A percentile compares a stretch with the other conserved stretches of the same genome.
phyloP scores from a whole-genome alignment of 495 filamentous ascomycete genomes.

The Penicillium atrosanguineum region DNA sequence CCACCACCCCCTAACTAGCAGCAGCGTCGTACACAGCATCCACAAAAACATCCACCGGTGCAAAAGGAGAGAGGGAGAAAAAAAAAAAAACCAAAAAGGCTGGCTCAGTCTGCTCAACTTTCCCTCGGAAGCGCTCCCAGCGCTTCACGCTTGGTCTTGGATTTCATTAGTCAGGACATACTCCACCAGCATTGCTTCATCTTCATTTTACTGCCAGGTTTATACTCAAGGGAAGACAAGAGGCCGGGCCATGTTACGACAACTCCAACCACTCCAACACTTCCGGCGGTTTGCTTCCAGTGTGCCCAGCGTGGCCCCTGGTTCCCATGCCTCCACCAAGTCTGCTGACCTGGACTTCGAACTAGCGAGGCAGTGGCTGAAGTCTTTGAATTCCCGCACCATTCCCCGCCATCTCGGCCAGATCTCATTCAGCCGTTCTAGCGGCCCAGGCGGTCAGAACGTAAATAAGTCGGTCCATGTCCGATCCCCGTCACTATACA shows the following conservation, averaged over 20 bases:
- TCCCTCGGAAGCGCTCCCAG: neutral
- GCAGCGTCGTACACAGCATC: no score
- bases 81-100: neutral
- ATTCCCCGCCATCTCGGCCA: slow-evolving; percentile 66
- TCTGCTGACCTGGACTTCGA: slow-evolving; percentile 56
- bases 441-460: slow-evolving; percentile 92
- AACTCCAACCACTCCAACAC: neutral
- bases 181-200: neutral
- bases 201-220: neutral
- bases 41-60: no score
- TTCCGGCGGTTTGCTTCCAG: slow-evolving; percentile 12
- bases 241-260: neutral
- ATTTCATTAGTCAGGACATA: slow-evolving; percentile 15
- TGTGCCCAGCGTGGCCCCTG: neutral
- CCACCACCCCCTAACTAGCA: no score
- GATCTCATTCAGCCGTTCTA: slow-evolving; percentile 78
- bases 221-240: neutral
- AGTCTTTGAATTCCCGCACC: slow-evolving; percentile 55
- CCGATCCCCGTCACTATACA: slow-evolving; percentile 13
- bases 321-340: neutral
- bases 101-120: neutral
- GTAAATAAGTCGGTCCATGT: slow-evolving; percentile 80
- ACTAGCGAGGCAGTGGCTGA: slow-evolving; percentile 74
- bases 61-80: no score
- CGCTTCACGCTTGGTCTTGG: neutral